Conservation (phyloP, 192 early-diverging fungal genomes). For the Umbelopsis sp. region DNA sequence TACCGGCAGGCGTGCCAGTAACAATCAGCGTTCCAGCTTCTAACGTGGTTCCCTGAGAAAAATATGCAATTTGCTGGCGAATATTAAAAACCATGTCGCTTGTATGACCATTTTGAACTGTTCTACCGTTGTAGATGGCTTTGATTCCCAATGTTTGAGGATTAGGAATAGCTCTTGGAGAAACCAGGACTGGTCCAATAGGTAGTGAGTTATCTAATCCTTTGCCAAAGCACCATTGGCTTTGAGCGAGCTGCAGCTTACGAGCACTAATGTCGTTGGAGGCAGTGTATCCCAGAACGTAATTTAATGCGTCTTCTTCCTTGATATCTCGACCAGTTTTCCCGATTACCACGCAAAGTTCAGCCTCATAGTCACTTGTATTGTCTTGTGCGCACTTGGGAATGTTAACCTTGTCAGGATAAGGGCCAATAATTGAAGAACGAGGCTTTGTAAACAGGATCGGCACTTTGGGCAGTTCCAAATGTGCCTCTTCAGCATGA, state of each 20-base stretch:
- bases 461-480: constrained; percentile 47
- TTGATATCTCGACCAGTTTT: constrained; percentile 53
- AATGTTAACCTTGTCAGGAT: constrained; percentile 44
- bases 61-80: constrained; percentile 39
- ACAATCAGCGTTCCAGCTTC: constrained; percentile 47
- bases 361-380: constrained; percentile 62
- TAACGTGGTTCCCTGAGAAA: constrained; percentile 65
- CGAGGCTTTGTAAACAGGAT: constrained; percentile 61
- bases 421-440: constrained; percentile 45
- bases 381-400: constrained; percentile 52
- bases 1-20: constrained; percentile 38
- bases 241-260: constrained; percentile 30
- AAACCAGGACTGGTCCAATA: constrained; percentile 58
- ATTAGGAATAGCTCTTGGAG: constrained; percentile 43
- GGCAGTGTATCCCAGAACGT: constrained; percentile 59
- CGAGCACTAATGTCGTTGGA: constrained; percentile 65
- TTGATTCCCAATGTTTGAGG: constrained; percentile 52
- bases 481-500: constrained; percentile 57
- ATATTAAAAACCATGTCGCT: constrained; percentile 62
- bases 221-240: constrained; percentile 67
- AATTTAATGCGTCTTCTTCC: constrained; percentile 47
- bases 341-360: constrained; percentile 62
- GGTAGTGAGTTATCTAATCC: constrained; percentile 63
- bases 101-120: constrained; percentile 55
- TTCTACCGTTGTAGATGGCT: constrained; percentile 35